These are phyloP conservation scores for Penicillium brasilianum DNA, from an alignment of 2,329 filamentous ascomycete species.

Conservation along the genomic window DNA sequence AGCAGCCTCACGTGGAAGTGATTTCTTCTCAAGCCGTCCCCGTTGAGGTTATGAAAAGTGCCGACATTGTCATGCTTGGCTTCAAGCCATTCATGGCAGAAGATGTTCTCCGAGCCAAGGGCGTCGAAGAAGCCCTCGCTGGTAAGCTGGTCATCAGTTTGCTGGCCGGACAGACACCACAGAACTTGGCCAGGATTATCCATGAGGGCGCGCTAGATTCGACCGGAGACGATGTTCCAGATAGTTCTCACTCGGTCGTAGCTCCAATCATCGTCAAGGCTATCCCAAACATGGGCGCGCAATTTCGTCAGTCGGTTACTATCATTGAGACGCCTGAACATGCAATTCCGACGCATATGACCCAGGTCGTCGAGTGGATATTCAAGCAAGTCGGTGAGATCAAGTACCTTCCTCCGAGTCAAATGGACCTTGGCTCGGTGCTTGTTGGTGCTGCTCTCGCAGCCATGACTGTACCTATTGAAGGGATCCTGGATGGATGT, in stretches of 20 bases:
- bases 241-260: slow-evolving; percentile 1
- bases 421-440: slow-evolving; percentile 62
- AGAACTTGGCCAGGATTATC: slow-evolving; percentile 25
- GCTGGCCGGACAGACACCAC: slow-evolving; percentile 52
- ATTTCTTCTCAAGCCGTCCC: slow-evolving; percentile 42
- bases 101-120: slow-evolving; percentile 42
- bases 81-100: slow-evolving; percentile 54
- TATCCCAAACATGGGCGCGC: slow-evolving; percentile 54
- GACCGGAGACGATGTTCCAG: not conserved
- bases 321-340: slow-evolving; percentile 55
- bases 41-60: slow-evolving; percentile 36
- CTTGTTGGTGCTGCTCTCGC: slow-evolving; percentile 66
- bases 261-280: slow-evolving; percentile 44
- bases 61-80: slow-evolving; percentile 52
- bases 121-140: slow-evolving; percentile 45
- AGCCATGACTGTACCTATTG: slow-evolving; percentile 64
- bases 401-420: slow-evolving; percentile 55
- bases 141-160: slow-evolving; percentile 58
- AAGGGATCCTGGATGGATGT: slow-evolving; percentile 64
- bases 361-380: slow-evolving; percentile 46
- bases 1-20: slow-evolving; percentile 39
- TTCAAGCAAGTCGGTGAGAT: slow-evolving; percentile 58
- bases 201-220: slow-evolving; percentile 6
- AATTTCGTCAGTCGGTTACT: slow-evolving; percentile 53
- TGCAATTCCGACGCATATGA: slow-evolving; percentile 48